phyloP scores from a whole-genome alignment of 2,329 filamentous ascomycete genomes.

The Cladosporium phlei region DNA sequence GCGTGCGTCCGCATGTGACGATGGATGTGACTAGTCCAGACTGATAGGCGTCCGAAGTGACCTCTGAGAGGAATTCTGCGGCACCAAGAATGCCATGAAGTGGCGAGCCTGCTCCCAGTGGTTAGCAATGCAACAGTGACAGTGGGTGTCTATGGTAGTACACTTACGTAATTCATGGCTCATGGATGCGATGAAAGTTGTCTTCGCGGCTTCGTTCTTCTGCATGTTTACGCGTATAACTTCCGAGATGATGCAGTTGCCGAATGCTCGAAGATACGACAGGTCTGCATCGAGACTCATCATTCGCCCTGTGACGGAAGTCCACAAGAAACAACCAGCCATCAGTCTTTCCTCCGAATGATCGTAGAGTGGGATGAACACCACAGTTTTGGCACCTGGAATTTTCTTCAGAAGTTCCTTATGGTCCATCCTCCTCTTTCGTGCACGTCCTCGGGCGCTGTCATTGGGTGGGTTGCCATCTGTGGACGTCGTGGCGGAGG shows the following conservation, averaged over 20 bases:
- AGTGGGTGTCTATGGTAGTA: background rate
- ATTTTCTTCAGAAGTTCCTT: constrained; percentile 37
- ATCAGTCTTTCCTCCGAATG: constrained; percentile 37
- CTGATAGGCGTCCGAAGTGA: constrained; percentile 38
- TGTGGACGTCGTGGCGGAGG: constrained; percentile 37
- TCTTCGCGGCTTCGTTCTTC: constrained; percentile 43
- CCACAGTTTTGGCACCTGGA: constrained; percentile 37
- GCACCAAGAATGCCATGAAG: constrained; percentile 45
- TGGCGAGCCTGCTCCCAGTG: constrained; percentile 27
- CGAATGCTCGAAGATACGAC: constrained; percentile 40
- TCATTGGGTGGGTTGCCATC: constrained; percentile 14
- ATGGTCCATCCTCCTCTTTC: constrained; percentile 34
- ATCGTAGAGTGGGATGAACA: constrained; percentile 51
- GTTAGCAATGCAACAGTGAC: background rate
- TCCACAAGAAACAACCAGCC: constrained; percentile 45
- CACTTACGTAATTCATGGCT: constrained; percentile 44
- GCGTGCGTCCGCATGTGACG: constrained; percentile 44
- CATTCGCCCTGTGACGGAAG: constrained; percentile 40
- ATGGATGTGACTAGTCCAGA: constrained; percentile 44
- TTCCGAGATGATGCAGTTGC: constrained; percentile 38
- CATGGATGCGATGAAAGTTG: constrained; percentile 47
- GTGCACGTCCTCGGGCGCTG: constrained; percentile 20
- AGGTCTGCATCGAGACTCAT: constrained; percentile 36
- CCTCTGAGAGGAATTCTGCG: constrained; percentile 45
- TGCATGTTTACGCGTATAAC: constrained; percentile 35